Conservation (phyloP, 345 rosid genomes). For the Kandelia obovata region DNA sequence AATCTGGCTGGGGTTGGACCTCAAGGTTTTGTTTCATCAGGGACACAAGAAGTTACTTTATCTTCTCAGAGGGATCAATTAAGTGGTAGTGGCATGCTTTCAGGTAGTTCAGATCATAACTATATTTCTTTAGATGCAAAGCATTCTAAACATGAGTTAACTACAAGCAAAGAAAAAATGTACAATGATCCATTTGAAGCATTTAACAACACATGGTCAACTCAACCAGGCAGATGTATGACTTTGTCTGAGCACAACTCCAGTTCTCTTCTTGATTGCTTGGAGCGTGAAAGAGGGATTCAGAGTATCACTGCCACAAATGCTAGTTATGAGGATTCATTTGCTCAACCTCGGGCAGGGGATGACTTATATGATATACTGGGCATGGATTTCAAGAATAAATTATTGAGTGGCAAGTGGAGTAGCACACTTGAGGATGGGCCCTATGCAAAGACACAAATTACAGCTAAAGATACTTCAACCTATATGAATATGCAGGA, state of each 20-base stretch:
- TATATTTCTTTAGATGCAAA: slow-evolving; percentile 15
- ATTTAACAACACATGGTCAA: slow-evolving; percentile 16
- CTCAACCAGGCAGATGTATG: slow-evolving; percentile 18
- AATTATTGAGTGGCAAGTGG: slow-evolving; percentile 39
- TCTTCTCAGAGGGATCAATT: slow-evolving; percentile 22
- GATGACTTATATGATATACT: slow-evolving; percentile 78
- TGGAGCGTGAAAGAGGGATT: slow-evolving; percentile 27
- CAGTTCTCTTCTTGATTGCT: slow-evolving; percentile 19
- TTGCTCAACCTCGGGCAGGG: slow-evolving; percentile 44
- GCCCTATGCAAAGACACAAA: slow-evolving; percentile 30
- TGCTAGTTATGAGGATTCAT: slow-evolving; percentile 29
- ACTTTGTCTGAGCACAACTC: slow-evolving; percentile 24
- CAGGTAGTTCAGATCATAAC: slow-evolving; percentile 23
- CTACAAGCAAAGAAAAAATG: slow-evolving; percentile 26
- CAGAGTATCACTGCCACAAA: slow-evolving; percentile 19
- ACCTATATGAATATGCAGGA: slow-evolving; percentile 32
- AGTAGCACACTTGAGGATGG: slow-evolving; percentile 25
- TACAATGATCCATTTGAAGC: slow-evolving; percentile 33
- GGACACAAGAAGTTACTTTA: slow-evolving; percentile 30
- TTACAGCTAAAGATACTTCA: slow-evolving; percentile 34
- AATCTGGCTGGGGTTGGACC: slow-evolving; percentile 17
- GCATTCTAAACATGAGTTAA: slow-evolving; percentile 16
- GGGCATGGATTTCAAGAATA: slow-evolving; percentile 69
- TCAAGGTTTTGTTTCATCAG: slow-evolving; percentile 23
- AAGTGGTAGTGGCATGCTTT: slow-evolving; percentile 18